Evolutionary conservation across 1,139 yeast genomes (phyloP), one percentile per base, ranked within the genome.

Genomic region (Candida gigantensis): DNA sequence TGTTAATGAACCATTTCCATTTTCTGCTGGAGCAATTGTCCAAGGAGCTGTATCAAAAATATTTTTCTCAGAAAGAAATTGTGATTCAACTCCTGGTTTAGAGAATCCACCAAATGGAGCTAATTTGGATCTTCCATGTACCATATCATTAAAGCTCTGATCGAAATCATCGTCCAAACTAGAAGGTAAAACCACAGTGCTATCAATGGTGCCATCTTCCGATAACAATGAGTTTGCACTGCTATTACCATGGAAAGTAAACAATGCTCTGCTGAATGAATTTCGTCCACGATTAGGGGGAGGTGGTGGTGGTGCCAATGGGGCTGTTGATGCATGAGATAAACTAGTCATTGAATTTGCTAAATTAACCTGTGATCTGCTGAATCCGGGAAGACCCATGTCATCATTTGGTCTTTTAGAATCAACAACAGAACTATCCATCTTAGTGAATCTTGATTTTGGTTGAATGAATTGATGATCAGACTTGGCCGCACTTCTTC

Each of bases 1-100:
- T 42, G 79, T 77, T 50, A 92, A 72, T 3, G 96, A 94, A 16
- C 92, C 95, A 52, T 92, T 92, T 8, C 97, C 96, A 46, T 81
- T 80, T n/a, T 65, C 74, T 32, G 82, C 78, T 11, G 74, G 74
- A 3, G 78, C 82, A 12, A 90, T 77, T 32, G 73, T 70, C 92
- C 96, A 89, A 3, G 87, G 84, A 5, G 90, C 82, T 7, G 73
- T 71, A 26, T 81, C 81, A 58, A 88, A 87, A 20, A 84, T 65
- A 44, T 77, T 76, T 10, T 70, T 64, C 21, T 73, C 70, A 38
- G 68, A 64, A 20, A 64, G 55, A 17, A 80, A 58, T 7, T 71
- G 57, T 21, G 66, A 57, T 50, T 70, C 66, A 46, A 73, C 55
- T 50, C 72, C 73, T 1, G 80, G 78, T 39, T 69, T 74, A 1